A percentile compares a stretch with the other conserved stretches of the same genome.
These are phyloP conservation scores for Claviceps cyperi DNA, from an alignment of 2,329 filamentous ascomycete genomes.

Conservation along the genomic window DNA sequence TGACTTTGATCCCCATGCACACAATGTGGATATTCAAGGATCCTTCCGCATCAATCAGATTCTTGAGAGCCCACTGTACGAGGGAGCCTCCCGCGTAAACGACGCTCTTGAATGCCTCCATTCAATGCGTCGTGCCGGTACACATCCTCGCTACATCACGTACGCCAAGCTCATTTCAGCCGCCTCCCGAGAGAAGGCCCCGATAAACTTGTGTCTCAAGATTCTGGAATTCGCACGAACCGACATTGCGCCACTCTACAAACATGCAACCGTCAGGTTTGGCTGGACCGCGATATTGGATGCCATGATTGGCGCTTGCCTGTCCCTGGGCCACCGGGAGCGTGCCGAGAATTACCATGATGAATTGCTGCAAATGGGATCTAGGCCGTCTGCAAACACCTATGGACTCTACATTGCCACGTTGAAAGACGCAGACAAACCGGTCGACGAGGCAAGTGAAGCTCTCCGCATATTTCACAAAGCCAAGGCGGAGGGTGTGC, in stretches of 20 bases:
- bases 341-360: constrained; percentile 79
- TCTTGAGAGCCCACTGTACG: constrained; percentile 65
- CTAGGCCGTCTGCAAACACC: constrained; percentile 88
- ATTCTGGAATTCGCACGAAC: constrained; percentile 78
- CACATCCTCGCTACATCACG: constrained; percentile 88
- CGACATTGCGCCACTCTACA: constrained; percentile 71
- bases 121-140: constrained; percentile 83
- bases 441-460: constrained; percentile 92
- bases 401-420: constrained; percentile 99
- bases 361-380: constrained; percentile 79
- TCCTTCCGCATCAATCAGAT: constrained; percentile 83
- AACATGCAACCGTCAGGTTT: constrained; percentile 79
- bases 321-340: constrained; percentile 67
- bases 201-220: constrained; percentile 69
- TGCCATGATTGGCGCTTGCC: constrained; percentile 85
- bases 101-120: constrained; percentile 74
- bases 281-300: constrained; percentile 96
- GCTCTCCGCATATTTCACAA: constrained; percentile 95
- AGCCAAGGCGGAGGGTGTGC: constrained; percentile 83
- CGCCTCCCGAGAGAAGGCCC: constrained; percentile 63
- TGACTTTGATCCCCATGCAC: constrained; percentile 74
- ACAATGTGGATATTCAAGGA: constrained; percentile 83
- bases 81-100: constrained; percentile 57
- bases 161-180: constrained; percentile 91
- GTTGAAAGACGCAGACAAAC: constrained; percentile 91